These are phyloP conservation scores for Calonectria ilicicola DNA, from an alignment of 2,329 filamentous ascomycete species.

Conservation along the genomic window DNA sequence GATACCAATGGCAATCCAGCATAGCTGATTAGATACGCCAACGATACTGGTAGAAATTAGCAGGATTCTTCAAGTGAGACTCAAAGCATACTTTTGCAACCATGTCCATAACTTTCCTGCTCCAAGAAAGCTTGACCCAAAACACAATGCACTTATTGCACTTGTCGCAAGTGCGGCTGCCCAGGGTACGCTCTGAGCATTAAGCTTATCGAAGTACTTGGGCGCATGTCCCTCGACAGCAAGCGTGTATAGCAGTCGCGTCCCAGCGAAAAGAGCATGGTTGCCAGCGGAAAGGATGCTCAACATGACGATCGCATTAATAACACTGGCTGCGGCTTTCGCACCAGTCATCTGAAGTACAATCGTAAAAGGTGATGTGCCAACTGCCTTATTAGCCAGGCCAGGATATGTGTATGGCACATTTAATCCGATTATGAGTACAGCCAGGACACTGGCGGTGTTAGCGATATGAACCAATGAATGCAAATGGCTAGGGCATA, in stretches of 20 bases:
- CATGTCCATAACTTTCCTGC: slow-evolving; percentile 75
- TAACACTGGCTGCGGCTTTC: slow-evolving; percentile 61
- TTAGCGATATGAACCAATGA: slow-evolving; percentile 3
- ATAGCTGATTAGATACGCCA: slow-evolving; percentile 75
- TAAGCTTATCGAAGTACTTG: slow-evolving; percentile 58
- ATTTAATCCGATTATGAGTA: slow-evolving; percentile 64
- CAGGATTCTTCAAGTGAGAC: not conserved
- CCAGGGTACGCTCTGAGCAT: slow-evolving; percentile 51
- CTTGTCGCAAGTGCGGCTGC: slow-evolving; percentile 61
- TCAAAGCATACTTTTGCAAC: slow-evolving; percentile 67
- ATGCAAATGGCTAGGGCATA: slow-evolving; percentile 23
- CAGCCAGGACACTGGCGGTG: slow-evolving; percentile 48
- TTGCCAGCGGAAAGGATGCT: slow-evolving; percentile 53
- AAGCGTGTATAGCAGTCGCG: slow-evolving; percentile 51
- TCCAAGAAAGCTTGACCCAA: slow-evolving; percentile 74
- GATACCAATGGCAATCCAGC: slow-evolving; percentile 74
- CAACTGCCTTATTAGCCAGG: slow-evolving; percentile 45
- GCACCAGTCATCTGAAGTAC: slow-evolving; percentile 70
- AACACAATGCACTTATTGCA: slow-evolving; percentile 70
- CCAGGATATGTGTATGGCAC: slow-evolving; percentile 64
- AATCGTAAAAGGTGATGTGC: slow-evolving; percentile 62
- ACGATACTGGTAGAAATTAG: slow-evolving; percentile 60
- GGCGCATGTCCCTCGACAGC: slow-evolving; percentile 64
- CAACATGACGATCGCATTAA: slow-evolving; percentile 68
- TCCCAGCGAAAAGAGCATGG: slow-evolving; percentile 51